A percentile compares a stretch with the other conserved stretches of the same genome.
Evolutionary conservation across 1,139 yeast genomes (phyloP).

Genomic region (Yamadazyma trypodendri): DNA sequence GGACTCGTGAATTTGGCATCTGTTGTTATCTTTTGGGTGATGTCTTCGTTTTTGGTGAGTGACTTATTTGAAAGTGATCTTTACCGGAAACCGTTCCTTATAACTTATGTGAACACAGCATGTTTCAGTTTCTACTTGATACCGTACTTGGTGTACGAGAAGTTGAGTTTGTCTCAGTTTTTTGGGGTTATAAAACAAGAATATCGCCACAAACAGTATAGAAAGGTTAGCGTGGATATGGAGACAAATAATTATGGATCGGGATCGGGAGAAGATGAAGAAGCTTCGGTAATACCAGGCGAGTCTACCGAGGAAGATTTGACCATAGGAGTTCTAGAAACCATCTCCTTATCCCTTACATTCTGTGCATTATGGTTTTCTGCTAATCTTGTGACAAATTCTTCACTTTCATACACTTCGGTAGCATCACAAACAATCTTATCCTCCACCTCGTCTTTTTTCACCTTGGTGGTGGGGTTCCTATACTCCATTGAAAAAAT

Average conservation of each 20-base stretch:
- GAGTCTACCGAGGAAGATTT: slow-evolving; percentile 4
- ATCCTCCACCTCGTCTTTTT: slow-evolving; percentile 88
- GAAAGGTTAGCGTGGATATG: slow-evolving; percentile 5
- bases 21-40: slow-evolving; percentile 86
- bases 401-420: slow-evolving; percentile 81
- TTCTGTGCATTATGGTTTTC: slow-evolving; percentile 87
- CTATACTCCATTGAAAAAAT: slow-evolving; percentile 68
- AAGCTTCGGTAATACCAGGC: not conserved
- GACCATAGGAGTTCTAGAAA: slow-evolving; percentile 39
- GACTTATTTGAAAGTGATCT: slow-evolving; percentile 64
- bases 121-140: slow-evolving; percentile 75
- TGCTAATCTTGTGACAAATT: slow-evolving; percentile 86
- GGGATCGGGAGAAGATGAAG: slow-evolving; percentile 11
- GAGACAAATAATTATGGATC: slow-evolving; percentile 20
- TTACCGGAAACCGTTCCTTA: slow-evolving; percentile 89
- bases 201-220: slow-evolving; percentile 13
- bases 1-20: slow-evolving; percentile 71
- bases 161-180: slow-evolving; percentile 22
- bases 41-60: slow-evolving; percentile 78
- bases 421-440: slow-evolving; percentile 92
- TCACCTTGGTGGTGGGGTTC: slow-evolving; percentile 83
- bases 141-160: slow-evolving; percentile 49
- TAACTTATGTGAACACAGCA: slow-evolving; percentile 88
- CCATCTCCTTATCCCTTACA: slow-evolving; percentile 66
- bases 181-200: slow-evolving; percentile 21